Conservation (phyloP, 179 eudicot genomes). For the Sideroxylon spinosum region DNA sequence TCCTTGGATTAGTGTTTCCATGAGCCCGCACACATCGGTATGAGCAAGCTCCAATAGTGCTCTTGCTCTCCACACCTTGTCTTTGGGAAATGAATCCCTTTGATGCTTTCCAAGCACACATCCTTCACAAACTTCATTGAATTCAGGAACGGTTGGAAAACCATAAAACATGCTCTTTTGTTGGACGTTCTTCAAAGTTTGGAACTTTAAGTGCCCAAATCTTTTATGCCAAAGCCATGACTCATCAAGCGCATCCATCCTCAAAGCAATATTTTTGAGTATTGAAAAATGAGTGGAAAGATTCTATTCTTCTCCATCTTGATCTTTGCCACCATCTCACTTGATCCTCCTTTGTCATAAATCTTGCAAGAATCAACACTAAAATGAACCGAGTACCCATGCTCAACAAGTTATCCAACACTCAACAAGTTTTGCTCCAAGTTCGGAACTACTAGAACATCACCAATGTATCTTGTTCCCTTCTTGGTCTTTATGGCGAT, state of each 20-base stretch:
- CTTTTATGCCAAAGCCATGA: conserved; percentile 22
- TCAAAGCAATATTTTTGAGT: background rate
- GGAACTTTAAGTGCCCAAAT: conserved; percentile 2
- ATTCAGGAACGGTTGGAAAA: background rate
- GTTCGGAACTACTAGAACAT: background rate
- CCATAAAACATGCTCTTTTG: background rate
- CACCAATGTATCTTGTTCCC: background rate
- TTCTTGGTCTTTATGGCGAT: background rate
- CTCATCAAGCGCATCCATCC: background rate
- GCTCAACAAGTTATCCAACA: conserved; percentile 14
- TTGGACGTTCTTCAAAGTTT: background rate
- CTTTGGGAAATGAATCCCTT: background rate
- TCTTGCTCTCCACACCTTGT: background rate
- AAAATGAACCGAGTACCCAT: conserved; percentile 11
- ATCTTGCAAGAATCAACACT: conserved; percentile 9
- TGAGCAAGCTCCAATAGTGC: background rate
- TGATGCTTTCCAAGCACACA: conserved; percentile 5
- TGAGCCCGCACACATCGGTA: conserved; percentile 11
- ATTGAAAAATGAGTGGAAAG: conserved; percentile 3
- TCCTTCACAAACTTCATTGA: conserved; percentile 1
- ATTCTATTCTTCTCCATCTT: conserved; percentile 5
- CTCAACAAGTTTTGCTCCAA: background rate
- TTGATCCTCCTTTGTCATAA: background rate
- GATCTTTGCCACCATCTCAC: background rate
- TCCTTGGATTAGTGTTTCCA: background rate